phyloP scores from a whole-genome alignment of 768 basidiomycete species.

The Leccinum subgranulosum region DNA sequence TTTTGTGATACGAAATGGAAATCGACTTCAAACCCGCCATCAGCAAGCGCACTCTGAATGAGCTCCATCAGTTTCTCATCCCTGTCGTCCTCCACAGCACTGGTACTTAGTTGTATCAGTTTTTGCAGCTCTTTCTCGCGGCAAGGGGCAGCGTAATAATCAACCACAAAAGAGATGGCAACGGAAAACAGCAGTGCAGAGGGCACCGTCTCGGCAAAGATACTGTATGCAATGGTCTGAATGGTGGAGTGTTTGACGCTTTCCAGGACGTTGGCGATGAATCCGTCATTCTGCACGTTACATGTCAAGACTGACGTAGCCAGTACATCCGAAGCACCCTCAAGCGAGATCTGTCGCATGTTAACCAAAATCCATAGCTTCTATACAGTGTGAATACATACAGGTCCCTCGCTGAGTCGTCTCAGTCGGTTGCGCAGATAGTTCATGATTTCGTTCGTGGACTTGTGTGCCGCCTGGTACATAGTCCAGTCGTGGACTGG shows the following conservation, averaged over 20 bases:
- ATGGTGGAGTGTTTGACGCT: conserved; percentile 5
- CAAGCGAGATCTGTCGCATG: conserved; percentile 15
- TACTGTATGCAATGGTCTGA: conserved; percentile 42
- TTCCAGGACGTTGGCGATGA: conserved; percentile 19
- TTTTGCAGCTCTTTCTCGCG: conserved; percentile 32
- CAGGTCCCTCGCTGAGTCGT: conserved; percentile 17
- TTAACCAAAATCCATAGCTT: neutral
- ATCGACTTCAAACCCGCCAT: conserved; percentile 28
- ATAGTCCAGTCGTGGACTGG: conserved; percentile 33
- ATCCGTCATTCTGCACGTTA: conserved; percentile 22
- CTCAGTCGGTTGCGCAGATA: conserved; percentile 24
- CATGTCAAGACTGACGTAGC: conserved; percentile 17
- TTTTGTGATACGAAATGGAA: conserved; percentile 13
- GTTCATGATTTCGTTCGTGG: conserved; percentile 24
- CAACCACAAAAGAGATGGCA: conserved; percentile 51
- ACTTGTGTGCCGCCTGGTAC: conserved; percentile 24
- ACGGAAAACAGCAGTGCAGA: conserved; percentile 56
- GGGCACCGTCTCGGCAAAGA: conserved; percentile 54
- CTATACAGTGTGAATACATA: conserved; percentile 8
- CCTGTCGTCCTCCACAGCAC: conserved; percentile 22
- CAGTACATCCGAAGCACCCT: conserved; percentile 19
- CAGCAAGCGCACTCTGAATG: conserved; percentile 39
- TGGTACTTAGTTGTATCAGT: conserved; percentile 36
- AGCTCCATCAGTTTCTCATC: conserved; percentile 38
- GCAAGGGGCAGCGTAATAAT: conserved; percentile 53